Base-by-base conservation (phyloP, 352 stramenopile genomes). In the Phytophthora nicotianae region DNA sequence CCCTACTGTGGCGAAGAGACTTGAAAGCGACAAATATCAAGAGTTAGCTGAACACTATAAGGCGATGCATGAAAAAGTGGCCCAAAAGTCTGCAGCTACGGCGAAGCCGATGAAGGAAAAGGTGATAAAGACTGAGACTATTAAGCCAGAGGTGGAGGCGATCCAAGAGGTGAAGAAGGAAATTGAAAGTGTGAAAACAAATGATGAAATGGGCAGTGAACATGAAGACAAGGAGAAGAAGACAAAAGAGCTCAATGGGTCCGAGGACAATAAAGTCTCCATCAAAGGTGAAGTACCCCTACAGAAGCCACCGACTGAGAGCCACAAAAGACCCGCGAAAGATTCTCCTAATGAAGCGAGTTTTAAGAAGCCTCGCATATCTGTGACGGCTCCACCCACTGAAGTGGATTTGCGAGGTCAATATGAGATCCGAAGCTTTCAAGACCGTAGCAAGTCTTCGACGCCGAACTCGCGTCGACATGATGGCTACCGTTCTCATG, bases 61-160 rank as follows among this genome's bases (percentile, higher is more conserved):
- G 27, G 54, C 68, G 20, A 95, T 95, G 84, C 84, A 95, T 47
- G 74, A 82, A 6, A 91, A 90, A 56, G 58, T 72, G 10, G 61
- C 58, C 10, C 72, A 69, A 50, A 91, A 89, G 47, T 33, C 63
- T 42, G 37, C 14, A 7, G 9, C 57, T 26, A 52, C 50, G 5
- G 27, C 33, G 21, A 72, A 74, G 33, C 21, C 50, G 16, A 35
- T 16, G 7, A 74, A 60, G 29, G 10, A 27, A 35, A 73, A 35
- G n/a, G 37, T 32, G 16, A 54, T 35, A 23, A 58, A 40, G 20
- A 1, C 32, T 58, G 46, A 63, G 43, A 17, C 10, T 49, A 48
- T 27, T 3, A 68, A 67, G 24, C n/a, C 46, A 55, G 48, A 58
- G 16, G 3, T 46, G 35, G 47, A 23, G 26, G 20, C 21, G 19